These are phyloP conservation scores for Auriscalpium vulgare DNA, from an alignment of 768 basidiomycete species.

Conservation along the genomic window DNA sequence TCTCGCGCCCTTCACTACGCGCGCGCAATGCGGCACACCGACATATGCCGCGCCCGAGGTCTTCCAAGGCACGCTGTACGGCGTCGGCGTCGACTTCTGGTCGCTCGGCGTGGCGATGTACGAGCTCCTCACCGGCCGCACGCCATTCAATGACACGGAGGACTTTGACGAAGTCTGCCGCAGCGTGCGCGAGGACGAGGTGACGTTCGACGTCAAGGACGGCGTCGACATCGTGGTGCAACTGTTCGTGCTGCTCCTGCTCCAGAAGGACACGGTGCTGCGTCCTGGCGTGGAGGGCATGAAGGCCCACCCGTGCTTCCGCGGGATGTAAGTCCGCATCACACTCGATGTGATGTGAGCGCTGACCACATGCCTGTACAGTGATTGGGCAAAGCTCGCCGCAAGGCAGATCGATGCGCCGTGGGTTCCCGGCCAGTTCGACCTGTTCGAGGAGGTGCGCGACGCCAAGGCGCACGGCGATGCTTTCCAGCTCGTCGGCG, in stretches of 20 bases:
- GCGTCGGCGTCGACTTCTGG: constrained; percentile 80
- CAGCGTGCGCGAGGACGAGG: background rate
- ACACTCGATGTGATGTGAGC: background rate
- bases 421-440: background rate
- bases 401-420: background rate
- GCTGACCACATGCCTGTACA: background rate
- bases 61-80: background rate
- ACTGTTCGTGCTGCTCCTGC: background rate
- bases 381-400: background rate
- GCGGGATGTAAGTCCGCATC: background rate
- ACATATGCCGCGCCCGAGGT: constrained; percentile 6
- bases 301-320: background rate
- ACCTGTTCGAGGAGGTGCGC: background rate
- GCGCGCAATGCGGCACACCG: constrained; percentile 3
- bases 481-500: background rate
- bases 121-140: constrained; percentile 51
- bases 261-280: background rate
- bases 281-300: background rate
- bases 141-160: background rate
- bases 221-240: background rate
- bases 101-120: constrained; percentile 92
- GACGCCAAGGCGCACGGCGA: background rate
- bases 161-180: background rate
- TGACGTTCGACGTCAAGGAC: background rate
- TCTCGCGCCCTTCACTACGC: background rate